These are phyloP conservation scores for Malus domestica DNA, from an alignment of 306 rosid genomes.

Conservation along the genomic window ASM211411v1 NC_041797.1:7420501-7421000, in stretches of 20 bases:
- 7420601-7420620: neutral
- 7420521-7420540: constrained; percentile 43
- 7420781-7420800: constrained; percentile 76
- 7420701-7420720: neutral
- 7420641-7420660: neutral
- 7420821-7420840: too few species aligned
- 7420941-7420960: constrained; percentile 77
- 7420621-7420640: neutral
- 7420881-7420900: constrained; percentile 73
- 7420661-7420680: neutral
- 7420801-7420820: constrained; percentile 19
- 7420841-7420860: constrained; percentile 49
- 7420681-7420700: neutral
- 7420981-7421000: constrained; percentile 65
- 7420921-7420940: constrained; percentile 57
- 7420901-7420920: constrained; percentile 49
- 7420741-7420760: constrained; percentile 38
- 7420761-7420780: constrained; percentile 31
- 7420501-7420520: constrained; percentile 32
- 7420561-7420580: constrained; percentile 19
- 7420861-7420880: constrained; percentile 69
- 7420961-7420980: constrained; percentile 71
- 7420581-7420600: neutral
- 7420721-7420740: neutral
- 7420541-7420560: constrained; percentile 31